Conservation (phyloP, 148 eudicot species). For the Camellia japonica region DNA sequence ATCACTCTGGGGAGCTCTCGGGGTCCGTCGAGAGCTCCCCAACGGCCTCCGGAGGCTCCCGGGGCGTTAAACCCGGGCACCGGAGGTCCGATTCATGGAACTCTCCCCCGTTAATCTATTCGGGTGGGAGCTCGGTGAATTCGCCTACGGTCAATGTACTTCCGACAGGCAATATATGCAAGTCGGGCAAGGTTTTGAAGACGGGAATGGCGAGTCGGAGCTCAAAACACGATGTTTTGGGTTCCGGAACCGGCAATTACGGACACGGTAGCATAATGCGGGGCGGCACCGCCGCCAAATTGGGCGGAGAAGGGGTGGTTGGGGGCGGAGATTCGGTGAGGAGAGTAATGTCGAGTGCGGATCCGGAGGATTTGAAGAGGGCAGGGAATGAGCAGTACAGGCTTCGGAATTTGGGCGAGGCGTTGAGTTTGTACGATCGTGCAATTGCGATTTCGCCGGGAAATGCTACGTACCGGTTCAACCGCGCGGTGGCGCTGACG, state of each 20-base stretch:
- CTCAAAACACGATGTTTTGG: conserved; percentile 49
- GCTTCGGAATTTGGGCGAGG: conserved; percentile 56
- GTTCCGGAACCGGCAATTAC: conserved; percentile 57
- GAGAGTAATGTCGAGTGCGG: conserved; percentile 23
- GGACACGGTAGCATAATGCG: conserved; percentile 90
- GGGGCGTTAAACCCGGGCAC: conserved; percentile 34
- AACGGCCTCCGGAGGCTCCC: conserved; percentile 6
- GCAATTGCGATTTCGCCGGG: conserved; percentile 57
- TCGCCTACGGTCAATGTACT: conserved; percentile 46
- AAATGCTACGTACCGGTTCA: conserved; percentile 71
- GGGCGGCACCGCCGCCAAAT: conserved; percentile 29
- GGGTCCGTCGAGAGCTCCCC: conserved; percentile 45
- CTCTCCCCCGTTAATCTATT: conserved; percentile 14
- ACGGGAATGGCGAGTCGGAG: conserved; percentile 45
- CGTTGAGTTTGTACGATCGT: conserved; percentile 60
- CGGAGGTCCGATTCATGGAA: conserved; percentile 30
- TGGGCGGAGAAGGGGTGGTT: conserved; percentile 20
- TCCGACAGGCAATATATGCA: conserved; percentile 76
- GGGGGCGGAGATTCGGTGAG: conserved; percentile 15
- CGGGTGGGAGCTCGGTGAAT: conserved; percentile 44
- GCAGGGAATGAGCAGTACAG: conserved; percentile 69
- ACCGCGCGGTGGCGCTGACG: conserved; percentile 71
- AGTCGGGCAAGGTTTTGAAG: conserved; percentile 56
- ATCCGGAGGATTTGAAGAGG: conserved; percentile 79
- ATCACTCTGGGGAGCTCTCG: conserved; percentile 66